Evolutionary conservation across 2,329 filamentous ascomycete species (phyloP).

Genomic region (Talaromyces sp.): DNA sequence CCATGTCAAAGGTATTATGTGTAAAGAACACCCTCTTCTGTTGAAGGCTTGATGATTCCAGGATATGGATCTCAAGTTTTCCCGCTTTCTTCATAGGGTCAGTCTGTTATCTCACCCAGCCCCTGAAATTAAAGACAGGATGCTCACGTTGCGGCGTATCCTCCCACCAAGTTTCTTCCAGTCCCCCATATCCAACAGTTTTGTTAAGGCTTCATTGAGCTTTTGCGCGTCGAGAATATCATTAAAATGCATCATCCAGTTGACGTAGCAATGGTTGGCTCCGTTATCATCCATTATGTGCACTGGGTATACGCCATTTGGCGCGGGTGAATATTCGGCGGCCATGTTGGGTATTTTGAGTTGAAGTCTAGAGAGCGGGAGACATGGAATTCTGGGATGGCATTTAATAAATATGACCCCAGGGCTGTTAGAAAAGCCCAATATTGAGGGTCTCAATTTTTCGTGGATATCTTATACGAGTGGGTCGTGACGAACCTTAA

Average conservation of each 20-base stretch:
- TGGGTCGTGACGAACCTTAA: too few relatives aligned
- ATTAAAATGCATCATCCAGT: conserved; percentile 45
- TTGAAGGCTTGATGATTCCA: not conserved
- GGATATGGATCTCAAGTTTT: conserved; percentile 8
- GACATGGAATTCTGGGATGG: too few relatives aligned
- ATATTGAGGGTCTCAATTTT: too few relatives aligned
- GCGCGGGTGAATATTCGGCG: not conserved
- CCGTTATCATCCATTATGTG: conserved; percentile 12
- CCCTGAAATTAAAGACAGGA: not conserved
- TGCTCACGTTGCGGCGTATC: conserved; percentile 43
- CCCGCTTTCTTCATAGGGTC: not conserved
- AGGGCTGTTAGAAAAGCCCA: too few relatives aligned
- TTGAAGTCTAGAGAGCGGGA: too few relatives aligned
- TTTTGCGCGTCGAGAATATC: conserved; percentile 50
- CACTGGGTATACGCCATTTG: conserved; percentile 15
- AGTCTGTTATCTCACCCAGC: not conserved
- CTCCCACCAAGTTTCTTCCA: conserved; percentile 54
- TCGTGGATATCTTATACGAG: too few relatives aligned
- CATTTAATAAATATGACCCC: too few relatives aligned
- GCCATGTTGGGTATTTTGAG: not conserved
- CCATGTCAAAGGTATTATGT: conserved; percentile 10
- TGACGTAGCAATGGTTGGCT: conserved; percentile 23
- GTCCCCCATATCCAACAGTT: conserved; percentile 46
- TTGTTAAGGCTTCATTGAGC: conserved; percentile 40
- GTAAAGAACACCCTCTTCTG: conserved; percentile 12